Evolutionary conservation across 2,329 filamentous ascomycete genomes (phyloP), one percentile per base, ranked within the genome.

Genomic region (Lecanicillium sp.): DNA sequence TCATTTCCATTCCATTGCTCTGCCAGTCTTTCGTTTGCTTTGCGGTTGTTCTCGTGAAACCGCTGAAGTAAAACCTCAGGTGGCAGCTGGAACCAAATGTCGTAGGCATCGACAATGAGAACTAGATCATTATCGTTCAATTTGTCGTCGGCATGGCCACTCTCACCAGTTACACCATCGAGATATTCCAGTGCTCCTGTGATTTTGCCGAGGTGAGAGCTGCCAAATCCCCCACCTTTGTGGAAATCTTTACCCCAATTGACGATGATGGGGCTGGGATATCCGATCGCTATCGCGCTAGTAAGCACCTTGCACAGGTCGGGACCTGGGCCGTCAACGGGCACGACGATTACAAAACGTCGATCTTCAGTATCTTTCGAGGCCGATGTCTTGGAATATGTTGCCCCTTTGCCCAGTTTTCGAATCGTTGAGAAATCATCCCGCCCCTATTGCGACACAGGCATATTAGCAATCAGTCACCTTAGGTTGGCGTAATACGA

Each of bases 51-150:
- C 18, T 47, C 44, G 30, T 48, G 45, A 31, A 46, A 56, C 25
- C 52, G 47, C 8, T 44, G 39, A 4, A 56, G 36, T 9, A 56
- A 44, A 9, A 54, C 41, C 8, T 51, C 47, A 2, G 50, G 44
- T 1, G 53, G 52, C 1, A 55, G 45, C 33, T 56, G 53, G 22
- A 56, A 55, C 53, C 52, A 54, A 12, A 52, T 34, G 27, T 56
- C 53, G 38, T 50, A 50, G 13, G 47, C 50, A 22, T 56, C 52
- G 2, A 51, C 46, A 14, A 56, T 49, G 9, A 53, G 42, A 2
- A 53, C 41, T n/a, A 56, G 20, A 25, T 52, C 49, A 8, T 52
- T 39, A 2, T 51, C 48, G 4, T 38, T 17, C 17, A 47, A 18
- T 30, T 31, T 41, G 14, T 47, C 45, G 13, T 20, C 36, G 4